Conservation (phyloP, 208 protist genomes). For the Spongospora subterranea region DNA sequence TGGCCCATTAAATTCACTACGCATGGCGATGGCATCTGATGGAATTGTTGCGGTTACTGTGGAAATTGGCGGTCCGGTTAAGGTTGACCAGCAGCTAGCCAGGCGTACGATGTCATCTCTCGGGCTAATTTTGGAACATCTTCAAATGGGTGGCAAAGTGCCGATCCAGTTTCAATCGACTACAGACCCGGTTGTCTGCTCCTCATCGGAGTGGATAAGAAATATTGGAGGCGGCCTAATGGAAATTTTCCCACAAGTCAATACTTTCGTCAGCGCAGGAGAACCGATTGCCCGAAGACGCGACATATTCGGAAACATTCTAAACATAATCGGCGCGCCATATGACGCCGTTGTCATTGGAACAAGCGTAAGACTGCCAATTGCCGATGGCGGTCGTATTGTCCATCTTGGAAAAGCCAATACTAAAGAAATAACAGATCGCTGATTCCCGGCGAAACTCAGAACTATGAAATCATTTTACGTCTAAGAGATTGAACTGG, state of each 20-base stretch:
- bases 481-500: too few species aligned
- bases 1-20: neutral
- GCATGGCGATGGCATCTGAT: neutral
- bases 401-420: slow-evolving; percentile 21
- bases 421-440: too few species aligned
- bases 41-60: slow-evolving; percentile 11
- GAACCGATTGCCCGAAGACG: neutral
- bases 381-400: neutral
- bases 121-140: neutral
- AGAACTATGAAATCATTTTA: too few species aligned
- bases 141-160: neutral
- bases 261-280: neutral
- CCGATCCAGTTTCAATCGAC: neutral
- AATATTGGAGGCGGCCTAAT: neutral
- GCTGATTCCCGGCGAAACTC: too few species aligned
- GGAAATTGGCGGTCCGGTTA: slow-evolving; percentile 31
- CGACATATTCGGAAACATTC: neutral
- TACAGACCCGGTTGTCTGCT: neutral
- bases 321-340: neutral
- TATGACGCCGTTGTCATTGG: slow-evolving; percentile 45
- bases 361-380: neutral
- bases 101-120: neutral
- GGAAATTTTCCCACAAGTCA: neutral
- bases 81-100: neutral
- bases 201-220: neutral